Evolutionary conservation across 208 protist genomes (phyloP).

Genomic region (Trypanosoma scelopori): DNA sequence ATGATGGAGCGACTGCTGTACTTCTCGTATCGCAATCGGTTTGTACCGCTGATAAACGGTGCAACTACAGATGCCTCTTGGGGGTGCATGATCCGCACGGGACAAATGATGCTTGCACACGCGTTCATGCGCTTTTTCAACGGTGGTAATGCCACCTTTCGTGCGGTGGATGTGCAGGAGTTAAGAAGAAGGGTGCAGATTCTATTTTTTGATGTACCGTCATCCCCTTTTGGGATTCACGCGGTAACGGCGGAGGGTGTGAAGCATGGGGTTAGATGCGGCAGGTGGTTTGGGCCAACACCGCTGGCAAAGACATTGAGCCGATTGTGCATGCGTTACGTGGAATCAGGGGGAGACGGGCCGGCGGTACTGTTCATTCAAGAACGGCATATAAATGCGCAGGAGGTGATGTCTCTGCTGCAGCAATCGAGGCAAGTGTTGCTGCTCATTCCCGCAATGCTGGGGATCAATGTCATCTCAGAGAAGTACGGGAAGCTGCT

Average conservation of each 20-base stretch:
- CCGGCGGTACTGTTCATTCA: slow-evolving; percentile 36
- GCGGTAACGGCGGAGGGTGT: slow-evolving; percentile 45
- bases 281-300: slow-evolving; percentile 59
- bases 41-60: slow-evolving; percentile 55
- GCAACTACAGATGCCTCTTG: slow-evolving; percentile 78
- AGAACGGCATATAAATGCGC: slow-evolving; percentile 33
- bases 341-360: slow-evolving; percentile 24
- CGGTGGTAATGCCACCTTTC: slow-evolving; percentile 13
- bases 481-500: slow-evolving; percentile 46
- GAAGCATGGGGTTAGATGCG: slow-evolving; percentile 45
- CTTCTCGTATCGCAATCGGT: slow-evolving; percentile 84
- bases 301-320: slow-evolving; percentile 40
- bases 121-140: slow-evolving; percentile 48
- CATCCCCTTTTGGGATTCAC: slow-evolving; percentile 74
- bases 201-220: slow-evolving; percentile 64
- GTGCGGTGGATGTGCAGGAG: slow-evolving; percentile 1
- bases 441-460: slow-evolving; percentile 59
- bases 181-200: slow-evolving; percentile 13
- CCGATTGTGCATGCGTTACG: slow-evolving; percentile 22
- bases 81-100: slow-evolving; percentile 91
- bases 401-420: slow-evolving; percentile 27
- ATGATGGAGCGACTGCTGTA: slow-evolving; percentile 50
- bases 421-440: slow-evolving; percentile 32
- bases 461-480: slow-evolving; percentile 49
- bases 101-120: slow-evolving; percentile 84